Conservation (phyloP, 148 eudicot genomes). For the Persicaria maculosa region DNA sequence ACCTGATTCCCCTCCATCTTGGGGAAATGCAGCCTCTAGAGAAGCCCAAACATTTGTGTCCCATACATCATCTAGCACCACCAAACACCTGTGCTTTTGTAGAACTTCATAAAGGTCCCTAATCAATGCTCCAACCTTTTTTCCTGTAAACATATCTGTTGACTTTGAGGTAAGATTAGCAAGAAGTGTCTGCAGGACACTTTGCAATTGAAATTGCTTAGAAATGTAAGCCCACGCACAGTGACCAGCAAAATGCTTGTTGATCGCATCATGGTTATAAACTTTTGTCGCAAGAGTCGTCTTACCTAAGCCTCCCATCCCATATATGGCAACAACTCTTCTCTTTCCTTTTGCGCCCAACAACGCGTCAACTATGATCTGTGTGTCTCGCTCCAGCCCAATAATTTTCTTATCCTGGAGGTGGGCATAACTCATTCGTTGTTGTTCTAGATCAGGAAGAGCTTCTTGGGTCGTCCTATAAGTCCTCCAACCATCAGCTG, state of each 20-base stretch:
- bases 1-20: not conserved
- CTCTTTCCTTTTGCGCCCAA: constrained; percentile 7
- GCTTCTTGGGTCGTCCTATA: not conserved
- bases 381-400: constrained; percentile 24
- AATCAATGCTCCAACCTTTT: too few species aligned
- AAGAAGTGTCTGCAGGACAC: constrained; percentile 14
- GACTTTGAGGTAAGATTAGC: constrained; percentile 13
- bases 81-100: constrained; percentile 30
- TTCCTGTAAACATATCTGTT: constrained; percentile 9
- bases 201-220: not conserved
- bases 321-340: constrained; percentile 23
- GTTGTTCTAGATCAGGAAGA: not conserved
- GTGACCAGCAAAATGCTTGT: not conserved
- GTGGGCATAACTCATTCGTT: not conserved
- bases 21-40: constrained; percentile 26
- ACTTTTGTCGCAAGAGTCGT: constrained; percentile 20
- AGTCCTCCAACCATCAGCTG: constrained; percentile 3
- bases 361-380: constrained; percentile 17
- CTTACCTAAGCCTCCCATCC: constrained; percentile 25
- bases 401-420: constrained; percentile 4
- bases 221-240: too few species aligned
- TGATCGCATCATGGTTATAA: constrained; percentile 16
- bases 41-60: constrained; percentile 22
- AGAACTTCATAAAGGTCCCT: too few species aligned
- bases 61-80: constrained; percentile 36